These are phyloP conservation scores for Suhomyces chickasaworum DNA, from an alignment of 1,139 yeast species.

Conservation along the genomic window DNA sequence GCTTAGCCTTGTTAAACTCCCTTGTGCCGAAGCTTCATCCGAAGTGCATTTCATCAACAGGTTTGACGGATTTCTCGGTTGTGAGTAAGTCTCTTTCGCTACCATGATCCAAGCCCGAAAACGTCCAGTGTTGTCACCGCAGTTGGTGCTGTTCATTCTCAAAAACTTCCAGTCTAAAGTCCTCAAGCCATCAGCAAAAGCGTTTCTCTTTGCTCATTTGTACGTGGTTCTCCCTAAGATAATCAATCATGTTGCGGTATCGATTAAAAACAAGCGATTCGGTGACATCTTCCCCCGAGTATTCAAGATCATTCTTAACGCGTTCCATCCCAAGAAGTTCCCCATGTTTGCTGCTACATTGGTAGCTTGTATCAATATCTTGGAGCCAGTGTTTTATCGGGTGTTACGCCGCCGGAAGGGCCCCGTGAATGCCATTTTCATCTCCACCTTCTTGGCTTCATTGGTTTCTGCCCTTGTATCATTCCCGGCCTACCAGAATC, in stretches of 20 bases:
- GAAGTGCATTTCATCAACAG: neutral
- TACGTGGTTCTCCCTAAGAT: conserved; percentile 38
- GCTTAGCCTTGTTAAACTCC: neutral
- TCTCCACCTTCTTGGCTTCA: conserved; percentile 34
- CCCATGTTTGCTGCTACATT: conserved; percentile 37
- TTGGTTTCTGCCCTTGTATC: conserved; percentile 30
- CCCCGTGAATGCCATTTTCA: conserved; percentile 27
- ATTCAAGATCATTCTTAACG: conserved; percentile 22
- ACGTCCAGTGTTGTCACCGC: neutral
- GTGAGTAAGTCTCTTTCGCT: neutral
- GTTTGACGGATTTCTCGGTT: neutral
- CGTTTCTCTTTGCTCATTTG: conserved; percentile 39
- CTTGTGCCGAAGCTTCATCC: neutral
- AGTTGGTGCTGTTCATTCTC: conserved; percentile 6
- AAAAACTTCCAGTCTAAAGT: conserved; percentile 4
- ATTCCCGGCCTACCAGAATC: conserved; percentile 36
- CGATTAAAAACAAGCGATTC: conserved; percentile 19
- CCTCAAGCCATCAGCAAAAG: conserved; percentile 24
- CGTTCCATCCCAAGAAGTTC: conserved; percentile 31
- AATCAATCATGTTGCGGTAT: conserved; percentile 21
- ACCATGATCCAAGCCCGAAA: neutral
- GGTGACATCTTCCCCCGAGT: conserved; percentile 18
- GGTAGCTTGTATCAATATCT: conserved; percentile 28
- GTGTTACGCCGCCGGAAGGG: conserved; percentile 18
- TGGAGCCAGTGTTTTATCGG: conserved; percentile 35